Evolutionary conservation across 116 monocot species (phyloP), one percentile per base, ranked within the genome.

Genomic region (Cymodocea nodosa): DNA sequence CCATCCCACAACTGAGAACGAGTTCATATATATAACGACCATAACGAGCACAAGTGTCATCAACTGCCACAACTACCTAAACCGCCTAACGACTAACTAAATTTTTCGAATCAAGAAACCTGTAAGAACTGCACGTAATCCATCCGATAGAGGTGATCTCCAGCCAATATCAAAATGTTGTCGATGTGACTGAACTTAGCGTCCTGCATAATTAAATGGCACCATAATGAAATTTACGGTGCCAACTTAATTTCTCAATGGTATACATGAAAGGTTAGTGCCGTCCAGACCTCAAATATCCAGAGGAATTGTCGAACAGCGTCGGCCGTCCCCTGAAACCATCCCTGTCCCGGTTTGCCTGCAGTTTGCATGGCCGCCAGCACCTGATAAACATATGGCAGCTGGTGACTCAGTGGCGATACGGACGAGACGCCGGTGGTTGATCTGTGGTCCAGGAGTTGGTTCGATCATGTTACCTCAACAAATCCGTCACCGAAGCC

Each of bases 281-380:
- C 34, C 16, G 23, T 65, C 16, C 51, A 53, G 18, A 83, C 86
- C 86, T 83, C 82, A 61, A 87, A 80, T 25, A 83, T 63, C 86
- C 86, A 87, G 16, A 64, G 64, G 53, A 87, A 87, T 50, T 80
- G 83, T 51, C 86, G 71, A 6, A 87, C 86, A 52, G 83, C 86
- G 76, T 87, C 86, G 37, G 82, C 86, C n/a, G 86, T 86, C 71
- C 86, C 86, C 50, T 86, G 82, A 61, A 86, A 86, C 86, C 86
- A 87, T 37, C 57, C 77, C 15, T 78, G 75, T 50, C 86, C 82
- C 37, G 50, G 73, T 68, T 81, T 74, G 58, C 83, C 87, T 61
- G 83, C 51, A 35, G 81, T 83, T 71, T 87, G 87, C 11, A 78
- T 87, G 4, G 86, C 86, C 24, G 86, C 86, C 16, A 87, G 64